A percentile compares a stretch with the other conserved stretches of the same genome.
Evolutionary conservation across 2,329 filamentous ascomycete genomes (phyloP).

Genomic region (Botryosphaeria dothidea): DNA sequence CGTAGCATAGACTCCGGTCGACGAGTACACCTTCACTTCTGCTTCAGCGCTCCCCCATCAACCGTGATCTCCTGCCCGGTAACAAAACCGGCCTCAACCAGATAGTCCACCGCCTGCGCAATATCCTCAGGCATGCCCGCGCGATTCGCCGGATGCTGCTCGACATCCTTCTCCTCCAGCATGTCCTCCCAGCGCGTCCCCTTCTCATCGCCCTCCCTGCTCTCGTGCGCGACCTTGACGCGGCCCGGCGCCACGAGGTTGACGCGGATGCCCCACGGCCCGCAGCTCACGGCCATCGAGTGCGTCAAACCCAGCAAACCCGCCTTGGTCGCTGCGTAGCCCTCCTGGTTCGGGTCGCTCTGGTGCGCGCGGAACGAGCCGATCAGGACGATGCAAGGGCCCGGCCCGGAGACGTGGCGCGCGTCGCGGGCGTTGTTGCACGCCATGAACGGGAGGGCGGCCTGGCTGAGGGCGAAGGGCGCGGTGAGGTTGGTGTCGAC

Average conservation of each 20-base stretch:
- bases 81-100: conserved; percentile 41
- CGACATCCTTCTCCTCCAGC: conserved; percentile 42
- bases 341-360: conserved; percentile 51
- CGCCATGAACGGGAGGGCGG: conserved; percentile 51
- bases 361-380: conserved; percentile 49
- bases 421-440: conserved; percentile 24
- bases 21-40: too few species aligned
- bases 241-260: conserved; percentile 46
- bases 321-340: conserved; percentile 47
- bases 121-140: conserved; percentile 50
- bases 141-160: conserved; percentile 46
- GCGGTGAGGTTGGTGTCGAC: conserved; percentile 52
- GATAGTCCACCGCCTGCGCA: conserved; percentile 45
- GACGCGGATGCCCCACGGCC: conserved; percentile 32
- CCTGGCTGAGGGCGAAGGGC: conserved; percentile 49
- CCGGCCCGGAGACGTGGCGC: conserved; percentile 29
- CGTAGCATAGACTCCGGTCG: too few species aligned
- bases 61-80: conserved; percentile 40
- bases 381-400: conserved; percentile 50
- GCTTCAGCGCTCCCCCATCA: conserved; percentile 38
- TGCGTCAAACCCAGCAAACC: conserved; percentile 40
- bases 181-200: conserved; percentile 40
- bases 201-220: conserved; percentile 46
- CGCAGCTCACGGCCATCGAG: conserved; percentile 38
- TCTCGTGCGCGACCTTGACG: conserved; percentile 51